These are phyloP conservation scores for Pulveroboletus sp. DNA, from an alignment of 768 basidiomycete genomes.

Conservation along the genomic window DNA sequence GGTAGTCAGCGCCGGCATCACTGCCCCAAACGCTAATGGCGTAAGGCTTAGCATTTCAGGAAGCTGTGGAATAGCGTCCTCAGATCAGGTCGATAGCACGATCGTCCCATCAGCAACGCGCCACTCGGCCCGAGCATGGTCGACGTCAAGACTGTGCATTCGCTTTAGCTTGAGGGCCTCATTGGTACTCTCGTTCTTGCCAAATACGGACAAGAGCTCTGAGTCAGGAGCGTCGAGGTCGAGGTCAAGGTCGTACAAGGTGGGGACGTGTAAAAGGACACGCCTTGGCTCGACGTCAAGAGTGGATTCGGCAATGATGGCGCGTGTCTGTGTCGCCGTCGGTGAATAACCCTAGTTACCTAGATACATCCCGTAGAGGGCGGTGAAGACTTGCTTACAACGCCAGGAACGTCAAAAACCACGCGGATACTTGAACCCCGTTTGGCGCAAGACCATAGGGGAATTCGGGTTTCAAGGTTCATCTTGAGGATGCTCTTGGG, in stretches of 20 bases:
- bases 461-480: constrained; percentile 17
- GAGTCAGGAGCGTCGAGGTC: constrained; percentile 53
- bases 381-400: constrained; percentile 41
- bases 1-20: not conserved
- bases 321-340: constrained; percentile 38
- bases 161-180: constrained; percentile 50
- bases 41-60: not conserved
- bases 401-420: constrained; percentile 46
- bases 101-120: constrained; percentile 48
- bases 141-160: constrained; percentile 55
- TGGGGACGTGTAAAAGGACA: constrained; percentile 48
- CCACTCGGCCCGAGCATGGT: constrained; percentile 66
- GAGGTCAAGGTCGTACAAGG: constrained; percentile 48
- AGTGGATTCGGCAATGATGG: constrained; percentile 41
- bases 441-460: constrained; percentile 53
- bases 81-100: constrained; percentile 38
- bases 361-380: constrained; percentile 1
- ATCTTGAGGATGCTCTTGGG: constrained; percentile 44
- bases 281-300: constrained; percentile 66
- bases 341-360: not conserved
- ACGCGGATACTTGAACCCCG: constrained; percentile 41
- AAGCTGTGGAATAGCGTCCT: not conserved
- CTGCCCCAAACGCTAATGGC: constrained; percentile 2
- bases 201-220: constrained; percentile 37
- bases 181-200: constrained; percentile 12